Evolutionary conservation across 2,329 filamentous ascomycete species (phyloP).

Genomic region (Colletotrichum melonis): DNA sequence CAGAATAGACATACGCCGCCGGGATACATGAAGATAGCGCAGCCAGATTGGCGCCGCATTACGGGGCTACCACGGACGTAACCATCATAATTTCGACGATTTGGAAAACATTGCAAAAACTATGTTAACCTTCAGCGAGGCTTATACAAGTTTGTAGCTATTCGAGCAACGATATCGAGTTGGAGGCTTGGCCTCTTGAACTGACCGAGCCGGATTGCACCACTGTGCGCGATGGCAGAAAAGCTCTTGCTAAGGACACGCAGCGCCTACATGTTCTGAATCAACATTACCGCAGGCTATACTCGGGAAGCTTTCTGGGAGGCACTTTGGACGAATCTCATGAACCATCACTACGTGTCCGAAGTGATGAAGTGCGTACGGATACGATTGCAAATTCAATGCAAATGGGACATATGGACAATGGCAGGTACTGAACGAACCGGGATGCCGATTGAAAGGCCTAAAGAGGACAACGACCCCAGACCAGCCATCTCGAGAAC

Average conservation of each 20-base stretch:
- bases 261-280: background rate
- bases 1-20: conserved; percentile 21
- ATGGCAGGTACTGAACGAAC: background rate
- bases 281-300: background rate
- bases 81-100: background rate
- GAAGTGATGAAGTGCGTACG: too few species aligned
- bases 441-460: background rate
- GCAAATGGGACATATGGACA: background rate
- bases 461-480: background rate
- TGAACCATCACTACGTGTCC: background rate
- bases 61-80: background rate
- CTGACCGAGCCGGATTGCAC: background rate
- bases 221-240: background rate
- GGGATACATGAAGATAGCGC: conserved; percentile 4
- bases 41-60: background rate
- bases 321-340: background rate
- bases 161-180: background rate
- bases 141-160: background rate
- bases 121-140: background rate
- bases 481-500: conserved; percentile 4
- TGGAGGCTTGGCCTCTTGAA: background rate
- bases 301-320: too few species aligned
- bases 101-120: background rate
- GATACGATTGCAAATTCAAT: too few species aligned
- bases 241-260: background rate